Base-by-base conservation (phyloP, 768 basidiomycete species). In the Termitomyces sp. region DNA sequence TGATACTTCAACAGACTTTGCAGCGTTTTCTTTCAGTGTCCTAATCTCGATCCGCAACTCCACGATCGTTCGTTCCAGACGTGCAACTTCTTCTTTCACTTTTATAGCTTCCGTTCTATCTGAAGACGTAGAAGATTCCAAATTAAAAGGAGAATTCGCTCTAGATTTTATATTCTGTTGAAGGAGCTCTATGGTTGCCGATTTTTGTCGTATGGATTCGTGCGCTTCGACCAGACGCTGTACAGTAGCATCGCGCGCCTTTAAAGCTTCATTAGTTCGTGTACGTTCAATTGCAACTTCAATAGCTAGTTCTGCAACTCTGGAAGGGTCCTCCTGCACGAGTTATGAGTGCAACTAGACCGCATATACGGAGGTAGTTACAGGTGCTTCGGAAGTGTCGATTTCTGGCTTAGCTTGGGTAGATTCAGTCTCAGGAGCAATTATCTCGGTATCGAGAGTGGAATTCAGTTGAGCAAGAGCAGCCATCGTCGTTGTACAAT, bases 241-340 rank as follows among this genome's bases (percentile, higher is more conserved):
- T 1, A 86, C 78, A 15, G 78, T 80, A 31, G 75, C 78, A 63
- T 90, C 87, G 41, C 87, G 81, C 31, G 87, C 87, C 28, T 70
- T 72, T 52, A 85, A 66, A 1, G 83, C 85, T 63, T 89, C 86
- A 21, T 67, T 68, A 1, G 83, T 78, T 48, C 78, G 77, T 49
- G 78, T 55, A 41, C 73, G 75, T 60, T 86, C 83, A 35, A 78
- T 68, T 58, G 83, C 77, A 19, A 84, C 70, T 56, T 82, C 79
- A 28, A 86, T 68, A 11, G 82, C 77, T 65, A 82, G 73, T 59
- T 84, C 82, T 3, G 76, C 79, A 35, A 73, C 70, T 47, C 73
- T 72, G 46, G 78, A 71, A 7, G 79, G 77, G 57, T 77, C 76
- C 79, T 82, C 76, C 79, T 82, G 44, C 15, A 33, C 26, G 21